Percentiles rank a stretch among this genome's conserved stretches.
phyloP scores from a whole-genome alignment of 2,329 filamentous ascomycete genomes.

The Alternaria angustiovoidea region DNA sequence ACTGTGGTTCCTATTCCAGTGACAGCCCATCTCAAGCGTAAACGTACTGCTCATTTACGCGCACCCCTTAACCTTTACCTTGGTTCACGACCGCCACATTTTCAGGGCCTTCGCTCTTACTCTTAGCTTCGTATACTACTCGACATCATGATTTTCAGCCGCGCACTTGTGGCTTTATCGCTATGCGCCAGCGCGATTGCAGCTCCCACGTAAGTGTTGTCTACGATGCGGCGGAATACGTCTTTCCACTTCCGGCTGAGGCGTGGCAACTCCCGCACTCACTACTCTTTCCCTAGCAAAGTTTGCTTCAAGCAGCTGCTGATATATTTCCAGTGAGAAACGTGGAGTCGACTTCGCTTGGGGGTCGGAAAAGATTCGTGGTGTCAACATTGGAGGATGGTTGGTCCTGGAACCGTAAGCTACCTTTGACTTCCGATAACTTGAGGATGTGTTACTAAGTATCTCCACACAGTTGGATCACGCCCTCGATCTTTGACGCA shows the following conservation, averaged over 20 bases:
- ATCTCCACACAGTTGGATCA: constrained; percentile 58
- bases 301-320: constrained; percentile 7
- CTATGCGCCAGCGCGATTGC: constrained; percentile 34
- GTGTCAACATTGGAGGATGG: constrained; percentile 62
- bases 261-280: background rate
- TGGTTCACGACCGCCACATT: constrained; percentile 17
- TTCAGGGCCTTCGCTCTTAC: constrained; percentile 9
- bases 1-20: constrained; percentile 8
- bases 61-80: constrained; percentile 17
- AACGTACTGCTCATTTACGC: constrained; percentile 12
- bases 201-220: constrained; percentile 43
- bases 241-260: constrained; percentile 2
- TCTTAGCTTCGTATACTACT: constrained; percentile 14
- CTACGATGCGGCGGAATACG: constrained; percentile 3
- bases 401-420: constrained; percentile 57
- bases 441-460: background rate
- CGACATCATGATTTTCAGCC: constrained; percentile 38
- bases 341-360: constrained; percentile 56
- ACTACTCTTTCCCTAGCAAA: constrained; percentile 1
- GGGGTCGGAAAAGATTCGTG: constrained; percentile 59
- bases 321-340: constrained; percentile 35
- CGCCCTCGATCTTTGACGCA: constrained; percentile 62
- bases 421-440: background rate
- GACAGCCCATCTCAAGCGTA: constrained; percentile 10
- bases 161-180: constrained; percentile 32